Conservation (phyloP, 495 filamentous ascomycete species). For the Penicillium odoratum region DNA sequence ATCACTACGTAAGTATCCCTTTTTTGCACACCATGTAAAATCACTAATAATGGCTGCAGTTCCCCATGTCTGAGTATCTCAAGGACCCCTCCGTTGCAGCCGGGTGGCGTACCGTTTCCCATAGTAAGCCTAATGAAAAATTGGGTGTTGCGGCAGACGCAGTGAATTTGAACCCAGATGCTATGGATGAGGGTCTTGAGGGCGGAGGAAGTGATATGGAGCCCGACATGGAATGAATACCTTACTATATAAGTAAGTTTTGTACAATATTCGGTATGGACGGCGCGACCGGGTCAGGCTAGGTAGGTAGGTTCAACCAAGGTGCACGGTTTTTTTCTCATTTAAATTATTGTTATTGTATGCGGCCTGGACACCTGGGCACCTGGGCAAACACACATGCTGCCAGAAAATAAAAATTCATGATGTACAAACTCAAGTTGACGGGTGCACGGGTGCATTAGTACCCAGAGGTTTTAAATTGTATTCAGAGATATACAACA, state of each 20-base stretch:
- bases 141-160: conserved; percentile 38
- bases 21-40: not conserved
- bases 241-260: conserved; percentile 4
- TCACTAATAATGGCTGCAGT: conserved; percentile 38
- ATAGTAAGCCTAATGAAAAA: conserved; percentile 56
- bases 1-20: conserved; percentile 71
- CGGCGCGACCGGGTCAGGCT: conserved; percentile 16
- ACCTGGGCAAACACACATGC: too few species aligned
- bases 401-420: too few species aligned
- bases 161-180: conserved; percentile 47
- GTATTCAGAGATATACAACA: too few species aligned
- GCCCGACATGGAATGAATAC: conserved; percentile 32
- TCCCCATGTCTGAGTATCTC: conserved; percentile 85
- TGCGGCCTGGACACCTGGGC: not conserved
- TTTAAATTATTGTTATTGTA: not conserved
- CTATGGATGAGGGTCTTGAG: conserved; percentile 43
- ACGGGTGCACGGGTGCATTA: too few species aligned
- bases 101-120: conserved; percentile 72
- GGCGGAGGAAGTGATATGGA: conserved; percentile 40
- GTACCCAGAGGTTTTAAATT: too few species aligned
- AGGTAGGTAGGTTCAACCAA: not conserved
- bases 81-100: conserved; percentile 63
- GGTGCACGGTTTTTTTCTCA: not conserved
- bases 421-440: too few species aligned
- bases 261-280: conserved; percentile 28